A percentile compares a stretch with the other conserved stretches of the same genome.
Conservation (phyloP, 768 basidiomycete species). For the Amanita thiersii region DNA sequence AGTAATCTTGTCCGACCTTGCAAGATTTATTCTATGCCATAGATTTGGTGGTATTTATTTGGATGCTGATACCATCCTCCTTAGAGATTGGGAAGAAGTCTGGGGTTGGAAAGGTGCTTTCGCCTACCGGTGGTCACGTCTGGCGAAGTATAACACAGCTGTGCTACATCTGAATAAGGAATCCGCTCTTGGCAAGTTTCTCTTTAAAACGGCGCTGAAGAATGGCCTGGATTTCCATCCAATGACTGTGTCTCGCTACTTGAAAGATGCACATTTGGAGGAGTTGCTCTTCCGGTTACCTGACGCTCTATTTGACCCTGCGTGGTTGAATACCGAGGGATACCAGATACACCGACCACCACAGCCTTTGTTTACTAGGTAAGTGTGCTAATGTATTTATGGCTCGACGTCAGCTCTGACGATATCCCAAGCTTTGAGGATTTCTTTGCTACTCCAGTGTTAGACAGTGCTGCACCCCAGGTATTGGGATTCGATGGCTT, state of each 20-base stretch:
- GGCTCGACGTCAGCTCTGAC: conserved; percentile 5
- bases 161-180: conserved; percentile 90
- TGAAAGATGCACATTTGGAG: conserved; percentile 82
- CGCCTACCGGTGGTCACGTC: conserved; percentile 91
- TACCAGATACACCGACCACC: conserved; percentile 91
- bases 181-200: conserved; percentile 85
- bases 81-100: conserved; percentile 97
- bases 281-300: conserved; percentile 80
- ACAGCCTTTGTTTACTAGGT: conserved; percentile 91
- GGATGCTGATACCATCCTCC: conserved; percentile 91
- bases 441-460: conserved; percentile 77
- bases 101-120: conserved; percentile 98
- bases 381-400: conserved; percentile 14
- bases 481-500: conserved; percentile 92
- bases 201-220: conserved; percentile 91
- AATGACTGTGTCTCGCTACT: conserved; percentile 88
- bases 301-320: conserved; percentile 93
- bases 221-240: conserved; percentile 96
- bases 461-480: conserved; percentile 73
- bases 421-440: conserved; percentile 60
- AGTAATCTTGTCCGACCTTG: conserved; percentile 94
- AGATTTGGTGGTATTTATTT: conserved; percentile 95
- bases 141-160: conserved; percentile 94
- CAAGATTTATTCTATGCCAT: conserved; percentile 94
- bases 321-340: conserved; percentile 91